phyloP scores from a whole-genome alignment of 345 rosid species.

The Euclidium syriacum region DNA sequence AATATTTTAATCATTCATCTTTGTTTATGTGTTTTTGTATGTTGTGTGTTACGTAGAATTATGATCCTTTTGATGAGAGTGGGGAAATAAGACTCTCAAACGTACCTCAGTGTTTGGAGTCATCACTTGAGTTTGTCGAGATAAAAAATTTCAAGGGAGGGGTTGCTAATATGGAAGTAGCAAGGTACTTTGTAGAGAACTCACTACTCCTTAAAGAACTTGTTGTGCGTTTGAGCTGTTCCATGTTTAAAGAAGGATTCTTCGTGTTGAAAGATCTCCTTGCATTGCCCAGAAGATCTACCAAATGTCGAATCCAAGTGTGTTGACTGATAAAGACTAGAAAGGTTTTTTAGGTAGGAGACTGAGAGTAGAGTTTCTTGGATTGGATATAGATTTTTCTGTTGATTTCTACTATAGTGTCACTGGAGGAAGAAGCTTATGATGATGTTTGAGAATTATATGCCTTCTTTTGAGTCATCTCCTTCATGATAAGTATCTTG shows the following conservation, averaged over 20 bases:
- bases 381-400: background rate
- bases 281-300: slow-evolving; percentile 15
- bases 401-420: too few species aligned
- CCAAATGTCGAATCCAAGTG: background rate
- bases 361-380: background rate
- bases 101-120: slow-evolving; percentile 9
- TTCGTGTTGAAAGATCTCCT: slow-evolving; percentile 1
- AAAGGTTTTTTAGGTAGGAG: background rate
- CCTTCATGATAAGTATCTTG: too few species aligned
- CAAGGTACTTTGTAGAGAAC: slow-evolving; percentile 10
- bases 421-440: too few species aligned
- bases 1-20: background rate
- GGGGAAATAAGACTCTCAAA: background rate
- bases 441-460: too few species aligned
- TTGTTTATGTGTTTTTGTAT: background rate
- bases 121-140: slow-evolving; percentile 22
- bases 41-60: slow-evolving; percentile 1
- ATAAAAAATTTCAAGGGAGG: background rate
- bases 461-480: too few species aligned
- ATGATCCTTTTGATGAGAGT: background rate
- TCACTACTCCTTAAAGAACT: slow-evolving; percentile 6
- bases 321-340: background rate
- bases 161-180: slow-evolving; percentile 10
- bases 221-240: background rate
- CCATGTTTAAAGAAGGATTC: background rate